Evolutionary conservation across 2,329 filamentous ascomycete genomes (phyloP), one percentile per base, ranked within the genome.

Genomic region (Cercospora sp.): DNA sequence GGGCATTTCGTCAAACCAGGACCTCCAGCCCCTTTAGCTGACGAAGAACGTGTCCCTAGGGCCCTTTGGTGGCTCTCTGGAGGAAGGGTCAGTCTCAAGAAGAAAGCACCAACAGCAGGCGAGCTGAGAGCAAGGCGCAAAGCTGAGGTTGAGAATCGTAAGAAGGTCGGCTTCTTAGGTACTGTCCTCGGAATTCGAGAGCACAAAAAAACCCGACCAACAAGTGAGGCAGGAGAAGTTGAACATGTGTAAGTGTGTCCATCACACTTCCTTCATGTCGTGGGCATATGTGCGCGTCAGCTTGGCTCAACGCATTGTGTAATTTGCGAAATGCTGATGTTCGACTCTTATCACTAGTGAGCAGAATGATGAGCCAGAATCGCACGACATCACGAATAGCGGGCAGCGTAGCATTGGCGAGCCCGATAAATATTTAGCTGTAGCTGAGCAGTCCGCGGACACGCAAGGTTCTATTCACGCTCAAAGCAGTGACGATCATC

Each of bases 61-160:
- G n/a, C 63, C 4, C 31, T 68, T 6, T 68, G 63, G 58, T 68
- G 63, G 63, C 60, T 68, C 13, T 64, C 63, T 42, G 67, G 67
- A 33, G 67, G 67, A 30, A 64, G 60, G 3, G 64, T 60, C 12
- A 36, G 67, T 33, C 26, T 10, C 5, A 60, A 61, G 12, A 66
- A 60, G 63, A 61, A 63, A 18, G 60, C 45, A 12, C 67, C 67
- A 1, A 68, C 67, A 2, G 67, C 63, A 16, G 63, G 60, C 2
- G 63, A 68, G 42, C 13, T 68, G 59, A 12, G 67, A n/a, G 40
- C 16, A 8, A 48, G 67, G 6, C 33, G 63, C 7, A 66, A 66
- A 64, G 51, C 26, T 31, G 66, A 65, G 20, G 5, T 48, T 12
- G 62, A 59, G 36, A 65, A 68, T 53, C 63, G 63, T 9, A 65